Evolutionary conservation across 495 filamentous ascomycete genomes (phyloP).

Genomic region (Thozetella sp.): DNA sequence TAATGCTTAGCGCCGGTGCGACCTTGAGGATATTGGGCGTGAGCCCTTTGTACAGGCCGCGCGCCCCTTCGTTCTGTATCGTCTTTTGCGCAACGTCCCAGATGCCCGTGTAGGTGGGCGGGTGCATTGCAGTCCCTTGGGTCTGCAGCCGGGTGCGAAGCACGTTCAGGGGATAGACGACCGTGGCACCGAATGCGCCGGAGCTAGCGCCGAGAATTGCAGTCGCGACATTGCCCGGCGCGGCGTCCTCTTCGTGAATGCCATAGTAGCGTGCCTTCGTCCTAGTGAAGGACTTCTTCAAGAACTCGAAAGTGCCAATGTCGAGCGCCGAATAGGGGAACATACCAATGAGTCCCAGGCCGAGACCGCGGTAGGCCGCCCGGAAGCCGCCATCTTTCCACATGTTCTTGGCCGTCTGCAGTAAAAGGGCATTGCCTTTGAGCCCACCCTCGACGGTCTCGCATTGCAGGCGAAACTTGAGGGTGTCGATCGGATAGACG

Average conservation of each 20-base stretch:
- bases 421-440: slow-evolving; percentile 82
- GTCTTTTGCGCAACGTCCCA: slow-evolving; percentile 84
- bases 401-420: slow-evolving; percentile 82
- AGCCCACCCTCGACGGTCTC: slow-evolving; percentile 85
- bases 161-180: slow-evolving; percentile 95
- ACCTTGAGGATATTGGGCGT: slow-evolving; percentile 98
- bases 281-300: slow-evolving; percentile 72
- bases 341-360: slow-evolving; percentile 91
- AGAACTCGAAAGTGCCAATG: slow-evolving; percentile 89
- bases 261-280: slow-evolving; percentile 70
- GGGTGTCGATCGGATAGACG: slow-evolving; percentile 94
- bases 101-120: slow-evolving; percentile 86
- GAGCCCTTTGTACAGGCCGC: slow-evolving; percentile 91
- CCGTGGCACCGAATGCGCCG: slow-evolving; percentile 89
- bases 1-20: slow-evolving; percentile 93
- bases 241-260: slow-evolving; percentile 81
- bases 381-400: slow-evolving; percentile 71
- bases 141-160: slow-evolving; percentile 92
- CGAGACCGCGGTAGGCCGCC: slow-evolving; percentile 88
- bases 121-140: slow-evolving; percentile 91
- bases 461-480: slow-evolving; percentile 97
- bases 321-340: slow-evolving; percentile 98
- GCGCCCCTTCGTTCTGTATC: slow-evolving; percentile 76
- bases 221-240: slow-evolving; percentile 74
- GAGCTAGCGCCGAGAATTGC: slow-evolving; percentile 86